Base-by-base conservation (phyloP, 495 filamentous ascomycete species). In the Aspergillus steynii region DNA sequence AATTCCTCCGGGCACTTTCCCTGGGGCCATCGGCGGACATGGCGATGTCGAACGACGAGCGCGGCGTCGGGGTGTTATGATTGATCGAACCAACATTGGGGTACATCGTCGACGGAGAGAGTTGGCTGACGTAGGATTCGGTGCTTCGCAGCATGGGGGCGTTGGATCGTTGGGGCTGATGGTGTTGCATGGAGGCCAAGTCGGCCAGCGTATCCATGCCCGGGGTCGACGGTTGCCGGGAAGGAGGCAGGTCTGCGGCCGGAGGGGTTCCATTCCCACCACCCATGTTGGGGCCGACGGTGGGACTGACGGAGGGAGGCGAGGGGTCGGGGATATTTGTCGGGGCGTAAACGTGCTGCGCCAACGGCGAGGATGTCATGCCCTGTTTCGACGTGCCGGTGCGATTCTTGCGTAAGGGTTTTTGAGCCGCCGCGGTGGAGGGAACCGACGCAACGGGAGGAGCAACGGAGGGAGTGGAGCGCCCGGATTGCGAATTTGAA, bases 141-240 rank as follows among this genome's bases (percentile, higher is more conserved):
- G 76, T 72, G 61, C 67, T 78, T 5, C 82, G 81, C 32, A 84
- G 58, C 52, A 78, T 77, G 34, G 68, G 68, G 42, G 76, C 70
- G 55, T 68, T 83, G 27, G 78, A 75, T 15, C 79, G 77, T 55
- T 77, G 74, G 3, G 79, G 81, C 61, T 89, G 86, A 51, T 83
- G 83, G 59, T 85, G 82, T 72, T 88, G 86, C 83, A 88, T 87
- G 4, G 86, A 82, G 49, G 86, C 86, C 34, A 88, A 68, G 66
- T 88, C 86, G 45, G 86, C 86, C 53, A 89, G 70, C 25, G 86
- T 85, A 61, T 88, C 86, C 84, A 88, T 88, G 20, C 82, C 82
- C 1, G 83, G 77, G 15, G 84, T 86, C 9, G 85, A 85, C 1
- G 80, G 68, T 50, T 82, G 82, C 59, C 83, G 74, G 49, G 74